Base-by-base conservation (phyloP, 1,139 yeast genomes). In the Suhomyces yuchorum region DNA sequence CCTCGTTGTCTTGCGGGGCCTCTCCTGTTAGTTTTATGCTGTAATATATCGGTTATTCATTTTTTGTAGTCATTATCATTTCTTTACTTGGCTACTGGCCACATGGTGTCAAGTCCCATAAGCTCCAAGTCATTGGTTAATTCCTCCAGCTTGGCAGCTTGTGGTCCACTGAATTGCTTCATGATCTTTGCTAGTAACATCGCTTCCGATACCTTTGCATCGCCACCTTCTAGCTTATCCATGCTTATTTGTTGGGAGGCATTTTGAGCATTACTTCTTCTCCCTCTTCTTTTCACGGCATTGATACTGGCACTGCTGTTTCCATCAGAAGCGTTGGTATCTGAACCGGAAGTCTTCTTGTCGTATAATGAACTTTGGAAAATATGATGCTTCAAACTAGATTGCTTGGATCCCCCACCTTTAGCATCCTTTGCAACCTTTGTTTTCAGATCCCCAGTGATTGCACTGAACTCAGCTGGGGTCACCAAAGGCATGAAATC, bases 121-220 rank as follows among this genome's bases (percentile, higher is more conserved):
- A 58, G 50, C 24, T 68, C 68, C 46, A 75, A 64, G 57, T 75
- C 80, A 42, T 60, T 56, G 15, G 51, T 53, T 44, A 72, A 58
- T 54, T 75, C 78, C 15, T 73, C 75, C 8, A 59, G 55, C 42
- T 55, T 67, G 3, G 70, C 74, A 20, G 69, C 57, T 44, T 67
- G 71, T 3, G 80, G 80, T 2, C 79, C 79, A 20, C 54, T 56
- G 49, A 73, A 75, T 49, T 73, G 77, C 57, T 75, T 75, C 72
- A 71, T 70, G 42, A 75, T 75, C 56, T 68, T 71, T 3, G 79
- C 78, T 47, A 75, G 62, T 24, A 75, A 59, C 20, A 65, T 65
- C 0, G 78, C 66, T 52, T 75, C 80, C 1, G 74, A 63, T 51
- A 63, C 63, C 50, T 63, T 56, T 26, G 51, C 43, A 20, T 65